These are phyloP conservation scores for Penicillium sp. DNA, from an alignment of 2,329 filamentous ascomycete species.

Conservation along the genomic window DNA sequence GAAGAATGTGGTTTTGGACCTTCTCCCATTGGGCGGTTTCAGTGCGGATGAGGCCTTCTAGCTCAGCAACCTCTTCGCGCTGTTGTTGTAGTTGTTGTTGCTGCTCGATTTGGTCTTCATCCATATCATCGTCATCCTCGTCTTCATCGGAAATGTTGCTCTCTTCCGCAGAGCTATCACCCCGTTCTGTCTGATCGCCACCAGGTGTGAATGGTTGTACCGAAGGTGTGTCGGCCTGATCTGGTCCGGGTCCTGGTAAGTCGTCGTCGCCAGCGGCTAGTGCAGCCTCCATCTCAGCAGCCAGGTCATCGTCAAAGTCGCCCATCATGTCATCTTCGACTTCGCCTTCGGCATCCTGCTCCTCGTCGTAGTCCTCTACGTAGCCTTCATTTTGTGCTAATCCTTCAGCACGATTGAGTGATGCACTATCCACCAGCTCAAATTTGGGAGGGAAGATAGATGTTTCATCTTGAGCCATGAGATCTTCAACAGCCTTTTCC, in stretches of 20 bases:
- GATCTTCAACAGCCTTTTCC: constrained; percentile 73
- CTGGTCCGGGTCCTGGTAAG: constrained; percentile 20
- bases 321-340: constrained; percentile 47
- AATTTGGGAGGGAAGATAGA: constrained; percentile 60
- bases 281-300: constrained; percentile 47
- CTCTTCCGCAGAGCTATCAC: constrained; percentile 45
- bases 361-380: constrained; percentile 51
- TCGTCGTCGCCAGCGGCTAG: constrained; percentile 42
- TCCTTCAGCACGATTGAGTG: constrained; percentile 46
- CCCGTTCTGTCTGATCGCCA: constrained; percentile 15
- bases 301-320: constrained; percentile 44
- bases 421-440: constrained; percentile 62
- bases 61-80: constrained; percentile 47
- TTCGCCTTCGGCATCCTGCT: constrained; percentile 53
- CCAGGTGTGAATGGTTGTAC: constrained; percentile 34
- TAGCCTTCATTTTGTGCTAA: constrained; percentile 47
- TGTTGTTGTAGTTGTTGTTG: constrained; percentile 46
- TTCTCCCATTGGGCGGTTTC: constrained; percentile 44
- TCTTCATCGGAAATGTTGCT: constrained; percentile 41
- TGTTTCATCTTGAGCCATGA: constrained; percentile 69
- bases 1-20: constrained; percentile 43
- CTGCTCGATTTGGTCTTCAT: constrained; percentile 46
- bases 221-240: constrained; percentile 35
- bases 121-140: constrained; percentile 40
- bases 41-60: constrained; percentile 41